A percentile compares a stretch with the other conserved stretches of the same genome.
Evolutionary conservation across 192 early-diverging fungal species (phyloP).

Genomic region (Spizellomyces sp.): DNA sequence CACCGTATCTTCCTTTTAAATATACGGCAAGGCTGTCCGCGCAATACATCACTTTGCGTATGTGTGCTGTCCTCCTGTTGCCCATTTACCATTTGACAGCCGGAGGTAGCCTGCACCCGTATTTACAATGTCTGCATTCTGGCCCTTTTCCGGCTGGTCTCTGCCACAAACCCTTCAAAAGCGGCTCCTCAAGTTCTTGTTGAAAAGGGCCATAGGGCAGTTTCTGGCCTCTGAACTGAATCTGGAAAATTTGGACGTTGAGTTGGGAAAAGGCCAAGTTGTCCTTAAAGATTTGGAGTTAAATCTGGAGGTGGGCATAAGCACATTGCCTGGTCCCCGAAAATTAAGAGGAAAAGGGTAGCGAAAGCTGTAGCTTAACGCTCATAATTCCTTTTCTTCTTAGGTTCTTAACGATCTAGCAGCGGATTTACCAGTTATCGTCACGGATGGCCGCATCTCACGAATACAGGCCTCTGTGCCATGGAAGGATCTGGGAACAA

Average conservation of each 20-base stretch:
- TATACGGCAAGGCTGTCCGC: no score
- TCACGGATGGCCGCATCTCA: conserved; percentile 68
- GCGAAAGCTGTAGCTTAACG: not conserved
- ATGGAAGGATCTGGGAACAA: conserved; percentile 84
- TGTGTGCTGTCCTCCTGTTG: not conserved
- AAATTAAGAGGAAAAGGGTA: no score
- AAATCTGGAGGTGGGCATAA: conserved; percentile 62
- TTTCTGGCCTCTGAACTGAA: conserved; percentile 77
- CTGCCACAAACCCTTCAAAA: conserved; percentile 71
- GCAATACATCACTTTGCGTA: no score
- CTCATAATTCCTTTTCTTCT: not conserved
- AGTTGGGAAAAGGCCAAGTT: conserved; percentile 73
- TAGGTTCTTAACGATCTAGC: conserved; percentile 78
- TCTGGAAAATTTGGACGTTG: conserved; percentile 82
- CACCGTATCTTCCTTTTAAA: no score
- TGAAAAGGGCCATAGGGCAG: conserved; percentile 80
- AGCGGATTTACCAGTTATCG: conserved; percentile 68
- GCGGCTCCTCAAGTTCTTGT: conserved; percentile 77
- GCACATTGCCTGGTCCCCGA: not conserved
- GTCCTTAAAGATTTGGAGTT: conserved; percentile 78
- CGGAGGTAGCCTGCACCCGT: not conserved
- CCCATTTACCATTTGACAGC: not conserved
- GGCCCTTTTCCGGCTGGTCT: conserved; percentile 29
- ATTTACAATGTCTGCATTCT: conserved; percentile 19
- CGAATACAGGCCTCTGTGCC: conserved; percentile 73